Base-by-base conservation (phyloP, 768 basidiomycete species). In the Pisolithus tinctorius region DNA sequence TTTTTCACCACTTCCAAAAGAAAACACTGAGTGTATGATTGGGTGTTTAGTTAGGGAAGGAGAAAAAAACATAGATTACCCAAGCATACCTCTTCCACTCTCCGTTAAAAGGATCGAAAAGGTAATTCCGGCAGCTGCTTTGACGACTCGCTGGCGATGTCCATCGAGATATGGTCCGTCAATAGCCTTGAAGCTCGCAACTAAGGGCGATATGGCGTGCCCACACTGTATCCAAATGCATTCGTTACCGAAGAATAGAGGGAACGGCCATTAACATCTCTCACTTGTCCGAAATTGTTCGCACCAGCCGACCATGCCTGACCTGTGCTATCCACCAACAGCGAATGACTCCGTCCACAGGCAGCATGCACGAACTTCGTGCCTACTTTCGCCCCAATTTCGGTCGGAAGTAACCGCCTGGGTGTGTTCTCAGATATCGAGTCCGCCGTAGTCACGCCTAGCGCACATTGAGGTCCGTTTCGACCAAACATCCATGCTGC, bases 401-500 rank as follows among this genome's bases (percentile, higher is more conserved):
- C 77, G 2, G 67, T 58, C 3, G 90, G 73, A 30, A 71, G 74
- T 41, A 91, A 58, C 51, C 76, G 74, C 63, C 77, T 75, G 17
- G 91, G 88, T 53, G 83, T 78, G 65, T 81, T 84, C 72, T 93
- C 88, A 16, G 87, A 86, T 54, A 93, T 75, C 53, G 69, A 47
- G 51, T 80, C 79, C 52, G 74, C 72, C 26, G 70, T 73, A 13
- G 78, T 60, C 8, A 82, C 69, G n/a, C 88, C 87, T 4, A 93
- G 75, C 40, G 79, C 78, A 51, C 78, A 73, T 51, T 34, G 34
- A 2, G 75, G 82, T 38, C 80, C 81, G 67, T 91, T 92, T 48
- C 92, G 82, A 6, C 95, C 95, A 63, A 94, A 90, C 59, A 97
- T 68, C 84, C 91, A 93, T 8, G 93, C 95, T 37, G 79, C 76